A percentile compares a stretch with the other conserved stretches of the same genome.
Conservation (phyloP, 257 asterid species). For the Datura wrightii region DNA sequence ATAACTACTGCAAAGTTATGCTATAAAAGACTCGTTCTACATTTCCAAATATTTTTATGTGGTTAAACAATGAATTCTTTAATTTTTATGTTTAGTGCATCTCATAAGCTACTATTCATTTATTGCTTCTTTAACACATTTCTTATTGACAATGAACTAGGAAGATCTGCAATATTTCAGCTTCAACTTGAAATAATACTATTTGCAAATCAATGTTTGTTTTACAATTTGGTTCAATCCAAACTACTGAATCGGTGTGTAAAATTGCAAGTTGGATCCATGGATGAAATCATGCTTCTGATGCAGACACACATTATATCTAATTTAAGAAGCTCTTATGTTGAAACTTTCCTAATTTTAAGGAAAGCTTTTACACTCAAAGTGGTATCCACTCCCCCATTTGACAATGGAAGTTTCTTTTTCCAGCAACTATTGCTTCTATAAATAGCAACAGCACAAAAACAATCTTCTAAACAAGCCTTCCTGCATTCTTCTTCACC, state of each 20-base stretch:
- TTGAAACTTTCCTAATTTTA: conserved; percentile 37
- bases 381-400: conserved; percentile 48
- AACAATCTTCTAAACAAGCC: conserved; percentile 60
- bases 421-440: conserved; percentile 62
- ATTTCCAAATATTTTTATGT: too few species aligned
- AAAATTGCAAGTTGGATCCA: not conserved
- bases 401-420: conserved; percentile 70
- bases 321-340: not conserved
- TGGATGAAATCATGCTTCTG: not conserved
- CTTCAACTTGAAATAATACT: not conserved
- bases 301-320: not conserved
- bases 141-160: not conserved
- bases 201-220: not conserved
- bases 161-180: not conserved
- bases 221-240: not conserved
- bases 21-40: not conserved
- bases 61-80: not conserved
- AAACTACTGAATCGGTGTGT: not conserved
- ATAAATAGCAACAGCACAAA: conserved; percentile 57
- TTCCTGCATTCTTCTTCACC: conserved; percentile 38
- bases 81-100: not conserved
- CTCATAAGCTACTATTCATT: not conserved
- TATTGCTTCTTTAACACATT: too few species aligned
- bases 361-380: conserved; percentile 48
- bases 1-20: not conserved